Percentiles rank a stretch among this genome's conserved stretches.
Conservation (phyloP, 192 early-diverging fungal species). For the Allomyces arbusculus region DNA sequence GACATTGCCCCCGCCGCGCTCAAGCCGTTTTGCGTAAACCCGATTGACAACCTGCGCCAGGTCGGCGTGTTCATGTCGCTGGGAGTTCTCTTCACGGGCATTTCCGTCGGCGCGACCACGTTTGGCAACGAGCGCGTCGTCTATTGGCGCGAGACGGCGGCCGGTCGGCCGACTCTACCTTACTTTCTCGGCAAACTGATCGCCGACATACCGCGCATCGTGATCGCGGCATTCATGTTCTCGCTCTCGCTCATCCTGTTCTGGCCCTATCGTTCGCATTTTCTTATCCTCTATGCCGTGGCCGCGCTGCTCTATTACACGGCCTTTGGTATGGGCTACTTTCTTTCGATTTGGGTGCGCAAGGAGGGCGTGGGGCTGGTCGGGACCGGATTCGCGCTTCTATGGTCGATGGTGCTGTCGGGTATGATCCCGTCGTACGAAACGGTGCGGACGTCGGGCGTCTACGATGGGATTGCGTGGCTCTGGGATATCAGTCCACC, state of each 20-base stretch:
- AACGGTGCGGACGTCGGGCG: conserved; percentile 11
- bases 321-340: conserved; percentile 38
- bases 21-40: conserved; percentile 4
- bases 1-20: conserved; percentile 19
- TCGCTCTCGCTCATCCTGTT: conserved; percentile 31
- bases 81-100: conserved; percentile 35
- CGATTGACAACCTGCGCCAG: conserved; percentile 14
- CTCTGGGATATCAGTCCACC: conserved; percentile 37
- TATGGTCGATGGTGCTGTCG: conserved; percentile 33
- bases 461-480: conserved; percentile 18
- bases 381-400: conserved; percentile 36
- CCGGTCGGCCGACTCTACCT: conserved; percentile 33
- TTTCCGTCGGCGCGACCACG: conserved; percentile 29
- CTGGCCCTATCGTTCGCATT: conserved; percentile 18
- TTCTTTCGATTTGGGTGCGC: conserved; percentile 22
- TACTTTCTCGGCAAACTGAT: conserved; percentile 39
- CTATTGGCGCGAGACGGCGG: conserved; percentile 38
- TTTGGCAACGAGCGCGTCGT: conserved; percentile 42
- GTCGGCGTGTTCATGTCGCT: conserved; percentile 34
- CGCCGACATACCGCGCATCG: conserved; percentile 35
- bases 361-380: conserved; percentile 17
- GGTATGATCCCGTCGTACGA: conserved; percentile 30
- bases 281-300: conserved; percentile 14
- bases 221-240: conserved; percentile 34
- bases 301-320: conserved; percentile 26